phyloP scores from a whole-genome alignment of 2,329 filamentous ascomycete species.

The Xylaria multiplex region DNA sequence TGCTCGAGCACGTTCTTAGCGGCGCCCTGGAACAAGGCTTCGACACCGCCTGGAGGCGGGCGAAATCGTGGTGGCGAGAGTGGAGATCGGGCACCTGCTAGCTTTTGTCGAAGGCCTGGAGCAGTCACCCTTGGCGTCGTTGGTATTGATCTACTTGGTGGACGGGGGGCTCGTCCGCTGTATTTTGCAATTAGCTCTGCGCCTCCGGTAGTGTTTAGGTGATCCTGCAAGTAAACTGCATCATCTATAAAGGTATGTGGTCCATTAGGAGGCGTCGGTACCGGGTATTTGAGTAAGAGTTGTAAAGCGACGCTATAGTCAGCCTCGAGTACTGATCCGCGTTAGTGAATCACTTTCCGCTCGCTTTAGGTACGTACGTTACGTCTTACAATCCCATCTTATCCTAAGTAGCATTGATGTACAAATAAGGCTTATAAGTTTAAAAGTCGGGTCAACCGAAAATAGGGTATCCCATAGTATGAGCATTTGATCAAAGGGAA shows the following conservation, averaged over 20 bases:
- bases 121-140: conserved; percentile 51
- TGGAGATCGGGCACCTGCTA: conserved; percentile 56
- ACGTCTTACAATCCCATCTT: conserved; percentile 78
- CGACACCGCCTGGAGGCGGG: conserved; percentile 68
- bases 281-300: conserved; percentile 83
- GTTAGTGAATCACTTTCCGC: conserved; percentile 40
- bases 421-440: conserved; percentile 89
- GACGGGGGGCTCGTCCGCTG: conserved; percentile 64
- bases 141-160: conserved; percentile 44
- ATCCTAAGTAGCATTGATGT: conserved; percentile 93
- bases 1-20: conserved; percentile 78
- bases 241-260: conserved; percentile 87
- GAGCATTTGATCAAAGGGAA: conserved; percentile 85
- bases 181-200: conserved; percentile 76
- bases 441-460: conserved; percentile 81
- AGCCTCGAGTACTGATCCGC: conserved; percentile 74
- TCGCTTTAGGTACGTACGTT: background rate
- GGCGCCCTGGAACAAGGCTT: conserved; percentile 78
- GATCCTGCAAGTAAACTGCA: conserved; percentile 76
- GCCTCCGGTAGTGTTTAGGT: conserved; percentile 71
- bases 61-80: conserved; percentile 62
- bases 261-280: conserved; percentile 68
- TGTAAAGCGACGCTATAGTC: conserved; percentile 90
- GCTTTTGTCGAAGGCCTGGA: conserved; percentile 55
- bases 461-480: conserved; percentile 92